These are phyloP conservation scores for Irpex sp. DNA, from an alignment of 1,284 basidiomycete species.

Conservation along the genomic window DNA sequence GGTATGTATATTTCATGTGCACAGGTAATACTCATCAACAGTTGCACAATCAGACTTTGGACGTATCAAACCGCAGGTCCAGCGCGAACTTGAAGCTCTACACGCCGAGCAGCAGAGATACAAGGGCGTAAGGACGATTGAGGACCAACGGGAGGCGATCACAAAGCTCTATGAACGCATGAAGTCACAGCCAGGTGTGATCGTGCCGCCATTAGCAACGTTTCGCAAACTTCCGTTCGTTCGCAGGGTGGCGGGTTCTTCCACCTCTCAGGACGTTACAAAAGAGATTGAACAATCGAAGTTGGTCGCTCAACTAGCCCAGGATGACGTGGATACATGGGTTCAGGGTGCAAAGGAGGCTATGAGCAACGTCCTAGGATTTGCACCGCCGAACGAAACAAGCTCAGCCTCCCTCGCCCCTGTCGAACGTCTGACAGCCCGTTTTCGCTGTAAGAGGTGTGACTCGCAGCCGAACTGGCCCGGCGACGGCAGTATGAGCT, in stretches of 20 bases:
- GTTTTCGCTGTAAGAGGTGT: conserved; percentile 56
- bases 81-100: conserved; percentile 1
- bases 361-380: conserved; percentile 46
- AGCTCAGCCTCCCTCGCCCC: conserved; percentile 48
- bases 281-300: conserved; percentile 16
- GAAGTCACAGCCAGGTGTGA: conserved; percentile 2
- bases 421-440: conserved; percentile 51
- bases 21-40: not conserved
- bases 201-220: conserved; percentile 38
- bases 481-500: conserved; percentile 42
- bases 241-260: conserved; percentile 30
- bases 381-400: conserved; percentile 44
- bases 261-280: not conserved
- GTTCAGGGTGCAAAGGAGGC: conserved; percentile 34
- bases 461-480: conserved; percentile 4
- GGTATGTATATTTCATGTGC: conserved; percentile 13
- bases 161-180: conserved; percentile 16
- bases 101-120: conserved; percentile 6
- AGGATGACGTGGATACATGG: conserved; percentile 48
- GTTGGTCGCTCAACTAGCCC: conserved; percentile 36
- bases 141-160: conserved; percentile 17
- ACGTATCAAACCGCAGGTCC: not conserved
- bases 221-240: conserved; percentile 44
- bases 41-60: not conserved
- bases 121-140: conserved; percentile 11